These are phyloP conservation scores for Trichocladium uniseriatum DNA, from an alignment of 495 filamentous ascomycete species.

Conservation along the genomic window DNA sequence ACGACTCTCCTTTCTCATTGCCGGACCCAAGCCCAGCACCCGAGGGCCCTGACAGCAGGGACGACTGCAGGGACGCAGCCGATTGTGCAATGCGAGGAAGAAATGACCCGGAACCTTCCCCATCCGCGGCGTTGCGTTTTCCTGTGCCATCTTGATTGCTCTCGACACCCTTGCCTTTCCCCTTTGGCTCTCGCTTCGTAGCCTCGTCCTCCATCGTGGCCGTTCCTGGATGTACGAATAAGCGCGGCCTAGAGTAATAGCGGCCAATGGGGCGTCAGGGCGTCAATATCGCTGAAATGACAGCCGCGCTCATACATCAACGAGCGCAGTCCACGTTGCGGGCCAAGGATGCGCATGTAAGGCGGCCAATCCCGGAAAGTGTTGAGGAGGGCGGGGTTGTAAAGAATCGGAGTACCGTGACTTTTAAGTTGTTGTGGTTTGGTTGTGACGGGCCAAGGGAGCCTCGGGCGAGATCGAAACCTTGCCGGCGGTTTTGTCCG, in stretches of 20 bases:
- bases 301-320: not conserved
- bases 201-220: not conserved
- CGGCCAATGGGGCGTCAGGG: not conserved
- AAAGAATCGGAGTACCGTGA: no score
- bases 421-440: no score
- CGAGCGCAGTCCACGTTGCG: constrained; percentile 10
- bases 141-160: not conserved
- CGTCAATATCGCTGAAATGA: no score
- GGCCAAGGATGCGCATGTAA: constrained; percentile 6
- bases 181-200: constrained; percentile 3
- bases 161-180: constrained; percentile 8
- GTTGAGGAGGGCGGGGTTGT: not conserved
- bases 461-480: no score
- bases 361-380: not conserved
- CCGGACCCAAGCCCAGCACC: not conserved
- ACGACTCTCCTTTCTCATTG: constrained; percentile 19
- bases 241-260: not conserved
- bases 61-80: constrained; percentile 17
- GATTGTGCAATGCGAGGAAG: constrained; percentile 21
- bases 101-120: not conserved
- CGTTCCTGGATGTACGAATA: not conserved
- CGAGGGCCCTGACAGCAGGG: constrained; percentile 14
- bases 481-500: no score
- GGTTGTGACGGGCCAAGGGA: no score
- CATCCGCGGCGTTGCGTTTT: not conserved